A percentile compares a stretch with the other conserved stretches of the same genome.
phyloP scores from a whole-genome alignment of 2,329 filamentous ascomycete genomes.

The Rugonectria rugulosa region DNA sequence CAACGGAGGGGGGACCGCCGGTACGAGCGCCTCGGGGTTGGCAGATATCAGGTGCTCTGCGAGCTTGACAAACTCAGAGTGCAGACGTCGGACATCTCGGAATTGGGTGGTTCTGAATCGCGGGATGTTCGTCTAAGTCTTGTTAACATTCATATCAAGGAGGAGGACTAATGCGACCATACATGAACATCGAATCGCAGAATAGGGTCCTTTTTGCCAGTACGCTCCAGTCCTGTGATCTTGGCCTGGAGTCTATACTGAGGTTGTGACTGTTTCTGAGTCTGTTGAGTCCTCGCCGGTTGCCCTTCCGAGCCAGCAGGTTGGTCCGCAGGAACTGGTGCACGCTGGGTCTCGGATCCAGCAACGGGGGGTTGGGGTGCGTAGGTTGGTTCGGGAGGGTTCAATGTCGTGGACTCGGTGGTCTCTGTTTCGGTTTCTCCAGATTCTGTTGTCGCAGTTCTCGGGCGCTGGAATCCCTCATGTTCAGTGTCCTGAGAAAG shows the following conservation, averaged over 20 bases:
- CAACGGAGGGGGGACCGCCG: constrained; percentile 91
- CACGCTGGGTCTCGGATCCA: constrained; percentile 22
- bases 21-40: constrained; percentile 95
- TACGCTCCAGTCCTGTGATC: constrained; percentile 91
- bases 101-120: constrained; percentile 98
- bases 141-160: constrained; percentile 33
- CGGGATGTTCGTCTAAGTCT: constrained; percentile 88
- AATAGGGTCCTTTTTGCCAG: constrained; percentile 94
- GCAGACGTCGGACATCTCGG: constrained; percentile 92
- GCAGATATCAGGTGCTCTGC: constrained; percentile 94
- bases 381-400: constrained; percentile 29
- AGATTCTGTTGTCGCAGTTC: constrained; percentile 55
- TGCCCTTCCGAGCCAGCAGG: constrained; percentile 30
- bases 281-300: constrained; percentile 52
- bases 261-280: constrained; percentile 67
- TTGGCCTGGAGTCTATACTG: constrained; percentile 91
- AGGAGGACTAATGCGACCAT: constrained; percentile 39
- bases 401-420: constrained; percentile 42
- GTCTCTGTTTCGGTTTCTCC: constrained; percentile 52
- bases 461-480: constrained; percentile 54
- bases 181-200: constrained; percentile 97
- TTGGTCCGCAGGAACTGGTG: constrained; percentile 34
- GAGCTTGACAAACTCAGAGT: constrained; percentile 97
- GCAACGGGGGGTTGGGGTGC: constrained; percentile 24
- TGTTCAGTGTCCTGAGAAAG: constrained; percentile 47